phyloP scores from a whole-genome alignment of 1,139 yeast species.

The Tardiomyces blankii region DNA sequence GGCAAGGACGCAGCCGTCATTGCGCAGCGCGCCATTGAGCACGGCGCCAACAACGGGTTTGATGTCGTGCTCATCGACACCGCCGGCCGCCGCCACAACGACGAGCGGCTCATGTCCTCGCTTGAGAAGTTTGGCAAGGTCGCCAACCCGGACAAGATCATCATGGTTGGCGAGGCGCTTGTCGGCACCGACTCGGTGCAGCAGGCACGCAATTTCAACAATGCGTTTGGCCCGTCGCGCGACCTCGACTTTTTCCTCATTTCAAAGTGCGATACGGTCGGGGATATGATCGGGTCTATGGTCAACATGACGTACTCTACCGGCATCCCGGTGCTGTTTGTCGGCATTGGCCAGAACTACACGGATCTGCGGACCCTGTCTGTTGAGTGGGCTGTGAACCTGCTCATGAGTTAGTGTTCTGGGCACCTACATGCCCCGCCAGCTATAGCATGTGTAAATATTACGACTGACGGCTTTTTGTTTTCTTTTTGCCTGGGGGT shows the following conservation, averaged over 20 bases:
- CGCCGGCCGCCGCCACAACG: constrained; percentile 96
- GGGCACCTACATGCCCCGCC: too few relatives aligned
- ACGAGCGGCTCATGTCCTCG: constrained; percentile 91
- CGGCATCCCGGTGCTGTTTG: constrained; percentile 86
- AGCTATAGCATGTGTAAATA: too few relatives aligned
- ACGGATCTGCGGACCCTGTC: constrained; percentile 90
- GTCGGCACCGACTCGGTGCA: constrained; percentile 97
- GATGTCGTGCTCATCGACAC: constrained; percentile 93
- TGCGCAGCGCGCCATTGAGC: constrained; percentile 86
- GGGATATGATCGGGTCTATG: constrained; percentile 93
- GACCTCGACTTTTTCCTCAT: constrained; percentile 83
- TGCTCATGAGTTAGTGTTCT: constrained; percentile 41
- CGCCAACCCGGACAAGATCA: constrained; percentile 90
- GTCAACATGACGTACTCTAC: constrained; percentile 97
- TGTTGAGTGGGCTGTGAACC: constrained; percentile 85
- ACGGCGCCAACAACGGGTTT: constrained; percentile 52
- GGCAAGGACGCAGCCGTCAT: constrained; percentile 95
- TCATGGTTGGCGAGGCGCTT: constrained; percentile 97
- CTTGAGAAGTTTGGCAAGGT: constrained; percentile 91
- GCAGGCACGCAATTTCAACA: constrained; percentile 87
- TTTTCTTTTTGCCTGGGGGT: too few relatives aligned
- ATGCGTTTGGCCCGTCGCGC: constrained; percentile 81
- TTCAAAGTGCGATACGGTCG: constrained; percentile 95
- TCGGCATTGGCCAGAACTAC: constrained; percentile 95
- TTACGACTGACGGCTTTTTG: too few relatives aligned